These are phyloP conservation scores for Ramaria rubella DNA, from an alignment of 768 basidiomycete species.

Conservation along the genomic window DNA sequence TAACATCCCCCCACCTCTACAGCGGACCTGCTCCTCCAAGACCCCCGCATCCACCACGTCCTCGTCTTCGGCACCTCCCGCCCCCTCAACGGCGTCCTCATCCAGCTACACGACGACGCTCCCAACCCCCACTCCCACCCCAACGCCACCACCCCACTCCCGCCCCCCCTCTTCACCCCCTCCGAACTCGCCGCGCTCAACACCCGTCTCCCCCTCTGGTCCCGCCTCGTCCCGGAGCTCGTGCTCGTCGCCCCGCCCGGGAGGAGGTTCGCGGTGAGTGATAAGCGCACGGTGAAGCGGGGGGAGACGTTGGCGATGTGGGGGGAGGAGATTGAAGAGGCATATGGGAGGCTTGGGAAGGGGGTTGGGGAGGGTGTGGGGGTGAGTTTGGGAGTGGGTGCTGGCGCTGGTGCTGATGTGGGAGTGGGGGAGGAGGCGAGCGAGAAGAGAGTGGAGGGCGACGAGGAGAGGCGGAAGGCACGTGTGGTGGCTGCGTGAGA, in stretches of 20 bases:
- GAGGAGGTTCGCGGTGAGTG: slow-evolving; percentile 19
- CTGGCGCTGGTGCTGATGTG: too few relatives aligned
- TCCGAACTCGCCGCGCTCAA: slow-evolving; percentile 22
- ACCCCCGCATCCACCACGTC: slow-evolving; percentile 18
- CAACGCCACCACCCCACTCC: not conserved
- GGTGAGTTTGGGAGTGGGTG: too few relatives aligned
- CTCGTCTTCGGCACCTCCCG: slow-evolving; percentile 23
- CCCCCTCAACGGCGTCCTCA: slow-evolving; percentile 20
- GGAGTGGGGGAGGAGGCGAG: too few relatives aligned
- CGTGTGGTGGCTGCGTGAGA: too few relatives aligned
- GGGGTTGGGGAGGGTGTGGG: too few relatives aligned
- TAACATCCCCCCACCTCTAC: not conserved
- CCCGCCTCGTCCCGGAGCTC: slow-evolving; percentile 20
- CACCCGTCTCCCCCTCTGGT: slow-evolving; percentile 21
- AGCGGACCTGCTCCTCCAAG: slow-evolving; percentile 20
- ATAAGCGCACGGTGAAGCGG: slow-evolving; percentile 14
- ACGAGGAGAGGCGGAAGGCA: too few relatives aligned
- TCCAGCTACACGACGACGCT: slow-evolving; percentile 10
- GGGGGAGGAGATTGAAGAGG: slow-evolving; percentile 1
- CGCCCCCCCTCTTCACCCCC: slow-evolving; percentile 11
- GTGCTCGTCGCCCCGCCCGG: slow-evolving; percentile 17
- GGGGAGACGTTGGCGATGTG: slow-evolving; percentile 7
- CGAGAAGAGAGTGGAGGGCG: too few relatives aligned
- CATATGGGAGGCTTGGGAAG: slow-evolving; percentile 1
- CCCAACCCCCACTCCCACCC: too few relatives aligned